phyloP scores from a whole-genome alignment of 495 filamentous ascomycete species.

The Aspergillus leporis region DNA sequence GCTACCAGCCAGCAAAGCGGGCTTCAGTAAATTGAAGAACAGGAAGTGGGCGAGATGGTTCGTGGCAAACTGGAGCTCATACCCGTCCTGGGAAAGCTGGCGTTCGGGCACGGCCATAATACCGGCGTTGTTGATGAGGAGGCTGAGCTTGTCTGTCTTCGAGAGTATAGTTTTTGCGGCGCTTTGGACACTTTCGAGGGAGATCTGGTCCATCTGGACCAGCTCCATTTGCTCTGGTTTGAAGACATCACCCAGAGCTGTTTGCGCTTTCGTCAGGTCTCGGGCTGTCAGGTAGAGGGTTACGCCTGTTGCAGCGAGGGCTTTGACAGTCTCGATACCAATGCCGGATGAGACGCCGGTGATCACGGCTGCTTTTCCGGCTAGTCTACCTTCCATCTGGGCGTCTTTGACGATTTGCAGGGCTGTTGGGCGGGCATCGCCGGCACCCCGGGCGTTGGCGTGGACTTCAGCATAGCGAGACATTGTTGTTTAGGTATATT shows the following conservation, averaged over 20 bases:
- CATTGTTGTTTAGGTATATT: constrained; percentile 4
- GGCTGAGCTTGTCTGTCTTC: constrained; percentile 39
- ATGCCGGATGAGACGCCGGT: constrained; percentile 53
- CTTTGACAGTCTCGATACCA: constrained; percentile 50
- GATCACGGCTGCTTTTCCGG: constrained; percentile 48
- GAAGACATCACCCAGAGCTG: constrained; percentile 28
- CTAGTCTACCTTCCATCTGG: constrained; percentile 34
- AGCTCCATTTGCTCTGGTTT: constrained; percentile 28
- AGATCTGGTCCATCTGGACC: constrained; percentile 45
- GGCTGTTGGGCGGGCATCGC: constrained; percentile 55
- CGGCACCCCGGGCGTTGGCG: constrained; percentile 39
- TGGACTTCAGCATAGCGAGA: constrained; percentile 41
- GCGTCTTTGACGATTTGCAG: constrained; percentile 52
- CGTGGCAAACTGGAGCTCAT: constrained; percentile 47
- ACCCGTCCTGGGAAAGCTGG: constrained; percentile 39
- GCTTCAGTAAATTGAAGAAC: constrained; percentile 47
- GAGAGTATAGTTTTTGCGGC: constrained; percentile 40
- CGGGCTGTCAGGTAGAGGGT: constrained; percentile 46
- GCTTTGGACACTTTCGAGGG: constrained; percentile 38
- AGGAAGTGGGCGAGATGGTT: constrained; percentile 54
- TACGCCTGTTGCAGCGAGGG: constrained; percentile 48
- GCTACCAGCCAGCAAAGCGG: constrained; percentile 38
- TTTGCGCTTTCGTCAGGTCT: constrained; percentile 33
- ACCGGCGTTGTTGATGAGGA: constrained; percentile 51
- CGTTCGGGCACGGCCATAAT: constrained; percentile 45